A percentile compares a stretch with the other conserved stretches of the same genome.
Evolutionary conservation across 345 rosid genomes (phyloP).

Genomic region (Triadica sebifera): DNA sequence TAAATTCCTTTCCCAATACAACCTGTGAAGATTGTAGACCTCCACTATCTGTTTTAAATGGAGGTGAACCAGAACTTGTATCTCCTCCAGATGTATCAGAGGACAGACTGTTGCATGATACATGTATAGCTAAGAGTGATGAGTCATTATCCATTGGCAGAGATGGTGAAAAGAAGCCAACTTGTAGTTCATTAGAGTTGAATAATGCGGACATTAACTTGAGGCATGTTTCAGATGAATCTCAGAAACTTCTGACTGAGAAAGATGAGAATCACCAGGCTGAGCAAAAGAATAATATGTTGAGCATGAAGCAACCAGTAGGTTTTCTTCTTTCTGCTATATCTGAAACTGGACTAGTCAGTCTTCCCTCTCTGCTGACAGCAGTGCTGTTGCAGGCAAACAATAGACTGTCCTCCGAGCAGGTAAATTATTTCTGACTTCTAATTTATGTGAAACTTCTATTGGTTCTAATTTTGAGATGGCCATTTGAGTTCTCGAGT

Average conservation of each 20-base stretch:
- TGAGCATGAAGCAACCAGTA: constrained; percentile 42
- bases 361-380: constrained; percentile 76
- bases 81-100: constrained; percentile 34
- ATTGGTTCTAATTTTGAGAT: not conserved
- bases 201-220: constrained; percentile 14
- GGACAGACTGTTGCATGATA: constrained; percentile 34
- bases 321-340: constrained; percentile 58
- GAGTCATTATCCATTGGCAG: constrained; percentile 15
- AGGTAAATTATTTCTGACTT: constrained; percentile 36
- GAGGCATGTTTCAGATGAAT: constrained; percentile 23
- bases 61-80: constrained; percentile 19
- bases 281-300: constrained; percentile 23
- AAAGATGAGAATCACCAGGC: constrained; percentile 34
- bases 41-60: constrained; percentile 28
- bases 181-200: constrained; percentile 24
- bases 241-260: constrained; percentile 23
- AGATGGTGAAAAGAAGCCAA: constrained; percentile 34
- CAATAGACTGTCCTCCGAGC: constrained; percentile 60
- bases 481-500: not conserved
- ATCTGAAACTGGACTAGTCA: constrained; percentile 70
- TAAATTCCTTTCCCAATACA: constrained; percentile 24
- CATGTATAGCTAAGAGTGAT: constrained; percentile 23
- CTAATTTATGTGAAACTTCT: not conserved
- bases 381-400: constrained; percentile 73
- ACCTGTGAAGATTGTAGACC: constrained; percentile 33